Percentiles rank a stretch among this genome's conserved stretches.
These are phyloP conservation scores for Eucalyptus sideroxylon DNA, from an alignment of 345 rosid genomes.

Conservation along the genomic window DNA sequence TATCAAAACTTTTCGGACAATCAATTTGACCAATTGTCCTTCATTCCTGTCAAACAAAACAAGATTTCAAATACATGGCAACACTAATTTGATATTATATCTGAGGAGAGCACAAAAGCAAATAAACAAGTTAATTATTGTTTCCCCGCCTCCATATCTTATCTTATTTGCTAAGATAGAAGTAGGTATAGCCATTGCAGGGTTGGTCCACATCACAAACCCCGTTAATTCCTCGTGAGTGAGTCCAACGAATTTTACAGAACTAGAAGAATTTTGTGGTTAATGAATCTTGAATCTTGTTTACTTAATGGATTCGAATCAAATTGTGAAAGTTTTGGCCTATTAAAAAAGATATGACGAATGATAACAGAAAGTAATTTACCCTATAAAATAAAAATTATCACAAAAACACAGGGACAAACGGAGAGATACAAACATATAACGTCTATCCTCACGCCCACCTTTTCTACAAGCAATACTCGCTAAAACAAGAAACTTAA, in stretches of 20 bases:
- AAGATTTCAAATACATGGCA: neutral
- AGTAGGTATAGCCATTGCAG: no score
- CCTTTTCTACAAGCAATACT: no score
- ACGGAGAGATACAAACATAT: no score
- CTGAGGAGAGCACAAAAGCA: neutral
- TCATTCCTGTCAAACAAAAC: neutral
- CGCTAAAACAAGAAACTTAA: neutral
- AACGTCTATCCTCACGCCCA: no score
- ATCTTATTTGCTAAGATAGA: no score
- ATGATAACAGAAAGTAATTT: neutral
- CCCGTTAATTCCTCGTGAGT: no score
- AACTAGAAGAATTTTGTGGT: neutral
- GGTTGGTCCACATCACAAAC: no score
- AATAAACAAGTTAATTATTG: neutral
- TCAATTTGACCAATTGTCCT: neutral
- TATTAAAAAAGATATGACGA: neutral
- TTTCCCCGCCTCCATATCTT: no score
- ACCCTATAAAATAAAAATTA: no score
- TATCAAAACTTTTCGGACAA: neutral
- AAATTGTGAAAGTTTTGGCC: no score
- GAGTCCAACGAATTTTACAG: neutral
- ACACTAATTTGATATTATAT: neutral
- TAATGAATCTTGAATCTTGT: neutral
- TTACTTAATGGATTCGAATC: neutral
- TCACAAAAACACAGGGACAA: no score